Base-by-base conservation (phyloP, 768 basidiomycete genomes). In the Lepiota brunneoincarnata region DNA sequence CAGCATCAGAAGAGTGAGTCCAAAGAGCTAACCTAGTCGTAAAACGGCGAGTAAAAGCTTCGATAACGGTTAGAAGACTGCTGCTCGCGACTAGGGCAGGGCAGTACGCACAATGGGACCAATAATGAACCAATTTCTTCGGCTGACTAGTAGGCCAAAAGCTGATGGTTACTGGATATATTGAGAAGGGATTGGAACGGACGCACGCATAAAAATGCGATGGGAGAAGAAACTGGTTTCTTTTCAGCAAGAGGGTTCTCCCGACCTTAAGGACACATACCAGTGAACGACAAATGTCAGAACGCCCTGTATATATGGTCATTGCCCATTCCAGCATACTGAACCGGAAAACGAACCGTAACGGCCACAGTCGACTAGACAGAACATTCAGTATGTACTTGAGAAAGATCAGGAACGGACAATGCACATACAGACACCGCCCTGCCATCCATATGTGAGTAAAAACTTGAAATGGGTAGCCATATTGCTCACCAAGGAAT, bases 171-270 rank as follows among this genome's bases (percentile, higher is more conserved):
- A 15, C 21, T 38, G 3, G 11, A 23, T 3, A 6, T 10, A 31
- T 31, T 10, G 11, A 31, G 31, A 31, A 10, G 31, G 41, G 20
- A 23, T 12, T n/a, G 23, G 35, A 23, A 31, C 10, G 28, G 38
- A 64, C 74, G 46, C 55, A 76, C 75, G 59, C 60, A 64, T 65
- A 54, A 68, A 72, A 21, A 77, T 73, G 7, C 76, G 61, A 39
- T 70, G 67, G 14, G 71, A 69, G 40, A 73, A 71, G 64, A 73
- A 73, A 26, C 70, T 75, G 51, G 1, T 12, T 3, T 23, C 7
- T 26, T 12, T 43, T 42, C 3, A 41, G 15, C 1, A 36, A 26
- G 14, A 38, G 38, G 38, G 15, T 15, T 37, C 2, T 21, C 18
- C 28, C 18, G 15, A 50, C 14, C 17, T 54, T 21, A 47, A 49